phyloP scores from a whole-genome alignment of 495 filamentous ascomycete species.

The Penicillium pancosmium region DNA sequence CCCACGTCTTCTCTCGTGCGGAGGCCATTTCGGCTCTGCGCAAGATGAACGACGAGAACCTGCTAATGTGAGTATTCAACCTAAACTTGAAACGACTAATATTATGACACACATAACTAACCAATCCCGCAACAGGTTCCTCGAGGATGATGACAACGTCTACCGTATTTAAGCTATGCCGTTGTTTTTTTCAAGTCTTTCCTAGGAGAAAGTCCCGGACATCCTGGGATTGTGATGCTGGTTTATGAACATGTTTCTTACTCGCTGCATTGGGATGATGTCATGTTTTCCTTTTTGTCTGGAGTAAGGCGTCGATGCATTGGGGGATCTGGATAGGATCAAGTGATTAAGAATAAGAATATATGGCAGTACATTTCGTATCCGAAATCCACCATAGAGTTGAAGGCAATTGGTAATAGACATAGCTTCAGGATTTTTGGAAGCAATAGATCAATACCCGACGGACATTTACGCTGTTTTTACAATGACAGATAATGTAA shows the following conservation, averaged over 20 bases:
- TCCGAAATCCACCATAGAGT: neutral
- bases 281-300: constrained; percentile 30
- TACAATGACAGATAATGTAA: too few relatives aligned
- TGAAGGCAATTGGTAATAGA: neutral
- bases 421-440: too few relatives aligned
- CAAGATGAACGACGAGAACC: constrained; percentile 79
- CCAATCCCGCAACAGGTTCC: constrained; percentile 43
- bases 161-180: constrained; percentile 44
- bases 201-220: neutral
- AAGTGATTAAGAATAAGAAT: constrained; percentile 25
- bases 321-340: constrained; percentile 16
- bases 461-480: too few relatives aligned
- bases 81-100: neutral
- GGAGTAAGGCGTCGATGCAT: constrained; percentile 28
- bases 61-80: constrained; percentile 79
- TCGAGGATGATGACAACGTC: constrained; percentile 54
- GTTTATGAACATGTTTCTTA: constrained; percentile 27
- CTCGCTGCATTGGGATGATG: constrained; percentile 35
- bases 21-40: constrained; percentile 79
- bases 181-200: neutral
- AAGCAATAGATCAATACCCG: too few relatives aligned
- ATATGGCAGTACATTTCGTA: constrained; percentile 10
- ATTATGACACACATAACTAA: neutral
- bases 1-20: constrained; percentile 60
- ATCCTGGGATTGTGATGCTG: neutral